A percentile compares a stretch with the other conserved stretches of the same genome.
Conservation (phyloP, 352 stramenopile genomes). For the Achlya hypogyna region DNA sequence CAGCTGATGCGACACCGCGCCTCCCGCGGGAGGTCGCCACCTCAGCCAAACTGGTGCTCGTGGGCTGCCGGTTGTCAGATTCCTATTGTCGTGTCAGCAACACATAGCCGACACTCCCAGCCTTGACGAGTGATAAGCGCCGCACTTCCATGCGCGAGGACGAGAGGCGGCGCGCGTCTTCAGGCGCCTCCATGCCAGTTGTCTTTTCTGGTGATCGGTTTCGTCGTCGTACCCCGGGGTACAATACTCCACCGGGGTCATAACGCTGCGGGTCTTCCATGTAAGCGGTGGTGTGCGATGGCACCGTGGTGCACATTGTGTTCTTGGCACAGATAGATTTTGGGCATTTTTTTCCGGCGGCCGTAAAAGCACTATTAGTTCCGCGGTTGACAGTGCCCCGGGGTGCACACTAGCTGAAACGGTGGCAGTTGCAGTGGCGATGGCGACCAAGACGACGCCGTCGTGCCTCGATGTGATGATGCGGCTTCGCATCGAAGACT, state of each 20-base stretch:
- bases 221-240: not conserved
- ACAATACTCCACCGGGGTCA: not conserved
- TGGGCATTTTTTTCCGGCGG: too few species aligned
- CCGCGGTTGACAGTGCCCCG: too few species aligned
- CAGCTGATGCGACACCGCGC: not conserved
- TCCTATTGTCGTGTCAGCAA: not conserved
- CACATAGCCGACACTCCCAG: not conserved
- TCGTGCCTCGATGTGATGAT: slow-evolving; percentile 74
- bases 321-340: too few species aligned
- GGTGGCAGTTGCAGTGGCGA: not conserved
- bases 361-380: too few species aligned
- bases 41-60: not conserved
- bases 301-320: too few species aligned
- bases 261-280: too few species aligned
- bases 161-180: not conserved
- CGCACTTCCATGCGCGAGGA: not conserved
- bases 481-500: slow-evolving; percentile 54
- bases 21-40: not conserved
- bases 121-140: not conserved
- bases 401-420: not conserved
- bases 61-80: not conserved
- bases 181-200: not conserved
- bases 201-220: not conserved
- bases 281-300: too few species aligned
- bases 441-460: too few species aligned